A percentile compares a stretch with the other conserved stretches of the same genome.
These are phyloP conservation scores for Fusarium sp. DNA, from an alignment of 2,329 filamentous ascomycete species.

Conservation along the genomic window DNA sequence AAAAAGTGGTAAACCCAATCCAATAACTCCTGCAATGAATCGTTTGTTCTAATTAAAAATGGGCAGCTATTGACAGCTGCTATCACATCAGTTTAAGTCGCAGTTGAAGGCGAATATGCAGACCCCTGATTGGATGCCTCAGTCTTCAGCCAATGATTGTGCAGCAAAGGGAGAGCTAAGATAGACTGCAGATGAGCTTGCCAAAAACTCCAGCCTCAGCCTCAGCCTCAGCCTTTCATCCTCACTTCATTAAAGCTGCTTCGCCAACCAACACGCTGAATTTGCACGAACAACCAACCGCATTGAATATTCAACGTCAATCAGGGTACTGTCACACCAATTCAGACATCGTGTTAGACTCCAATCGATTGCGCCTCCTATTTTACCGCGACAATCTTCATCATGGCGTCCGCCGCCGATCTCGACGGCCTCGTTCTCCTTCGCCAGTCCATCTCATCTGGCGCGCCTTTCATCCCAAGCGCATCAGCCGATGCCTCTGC, in stretches of 20 bases:
- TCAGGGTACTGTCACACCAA: neutral
- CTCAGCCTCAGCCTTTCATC: conserved; percentile 46
- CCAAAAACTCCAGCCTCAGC: conserved; percentile 43
- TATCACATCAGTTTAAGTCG: conserved; percentile 1
- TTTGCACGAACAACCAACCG: neutral
- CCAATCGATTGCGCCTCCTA: neutral
- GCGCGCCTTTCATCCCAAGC: conserved; percentile 77
- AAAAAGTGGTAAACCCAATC: too few species aligned
- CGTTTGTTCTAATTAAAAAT: neutral
- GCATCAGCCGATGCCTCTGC: conserved; percentile 74
- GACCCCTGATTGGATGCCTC: conserved; percentile 38
- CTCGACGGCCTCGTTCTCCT: conserved; percentile 86
- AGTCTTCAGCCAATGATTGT: conserved; percentile 14
- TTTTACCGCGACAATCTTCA: conserved; percentile 38
- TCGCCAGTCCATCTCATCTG: conserved; percentile 82
- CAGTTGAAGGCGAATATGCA: conserved; percentile 2
- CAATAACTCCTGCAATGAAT: neutral
- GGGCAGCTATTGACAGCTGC: neutral
- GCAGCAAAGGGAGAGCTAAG: conserved; percentile 25
- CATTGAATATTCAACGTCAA: neutral
- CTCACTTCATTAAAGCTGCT: conserved; percentile 26
- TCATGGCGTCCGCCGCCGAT: conserved; percentile 68
- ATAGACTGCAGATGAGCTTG: conserved; percentile 21
- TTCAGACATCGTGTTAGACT: neutral
- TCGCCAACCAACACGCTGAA: conserved; percentile 8